Evolutionary conservation across 352 stramenopile genomes (phyloP).

Genomic region (Thalassiosira ordinaria): DNA sequence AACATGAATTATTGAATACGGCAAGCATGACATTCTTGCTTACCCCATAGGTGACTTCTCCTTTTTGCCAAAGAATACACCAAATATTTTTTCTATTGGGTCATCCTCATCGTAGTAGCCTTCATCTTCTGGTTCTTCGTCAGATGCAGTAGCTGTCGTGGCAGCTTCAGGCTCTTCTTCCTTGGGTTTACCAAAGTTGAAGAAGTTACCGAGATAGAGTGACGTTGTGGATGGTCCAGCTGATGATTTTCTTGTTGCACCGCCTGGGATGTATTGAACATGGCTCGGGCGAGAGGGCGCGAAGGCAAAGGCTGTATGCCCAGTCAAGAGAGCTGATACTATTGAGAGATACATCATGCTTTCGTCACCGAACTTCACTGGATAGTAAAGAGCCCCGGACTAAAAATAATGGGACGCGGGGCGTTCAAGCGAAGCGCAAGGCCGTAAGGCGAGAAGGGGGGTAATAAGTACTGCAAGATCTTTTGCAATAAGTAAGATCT

Average conservation of each 20-base stretch:
- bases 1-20: too few species aligned
- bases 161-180: conserved; percentile 13
- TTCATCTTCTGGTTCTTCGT: conserved; percentile 14
- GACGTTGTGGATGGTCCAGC: conserved; percentile 17
- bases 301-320: conserved; percentile 1
- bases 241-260: neutral
- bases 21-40: too few species aligned
- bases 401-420: too few species aligned
- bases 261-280: too few species aligned
- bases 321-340: neutral
- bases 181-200: conserved; percentile 63
- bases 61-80: conserved; percentile 85
- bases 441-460: too few species aligned
- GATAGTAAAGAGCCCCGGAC: too few species aligned
- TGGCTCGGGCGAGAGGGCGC: neutral
- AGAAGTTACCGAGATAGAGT: conserved; percentile 59
- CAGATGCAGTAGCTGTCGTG: neutral
- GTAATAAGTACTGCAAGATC: too few species aligned
- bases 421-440: too few species aligned
- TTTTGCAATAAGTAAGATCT: too few species aligned
- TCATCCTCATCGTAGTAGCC: conserved; percentile 66
- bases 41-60: conserved; percentile 72
- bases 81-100: conserved; percentile 86
- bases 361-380: too few species aligned
- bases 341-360: neutral